phyloP scores from a whole-genome alignment of 2,329 filamentous ascomycete genomes.

The Colletotrichum sp. region DNA sequence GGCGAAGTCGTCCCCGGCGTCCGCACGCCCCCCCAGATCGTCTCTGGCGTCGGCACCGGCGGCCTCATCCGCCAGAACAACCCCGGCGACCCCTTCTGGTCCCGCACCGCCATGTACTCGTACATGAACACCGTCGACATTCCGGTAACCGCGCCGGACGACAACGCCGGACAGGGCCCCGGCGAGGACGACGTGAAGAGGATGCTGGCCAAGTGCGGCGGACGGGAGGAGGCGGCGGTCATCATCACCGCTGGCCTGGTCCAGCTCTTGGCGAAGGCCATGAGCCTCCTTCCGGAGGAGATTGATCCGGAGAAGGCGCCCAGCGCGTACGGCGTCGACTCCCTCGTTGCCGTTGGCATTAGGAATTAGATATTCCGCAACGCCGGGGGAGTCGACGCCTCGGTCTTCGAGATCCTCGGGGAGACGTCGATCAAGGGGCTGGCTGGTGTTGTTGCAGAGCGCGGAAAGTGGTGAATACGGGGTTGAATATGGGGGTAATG shows the following conservation, averaged over 20 bases:
- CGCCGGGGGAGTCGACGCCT: slow-evolving; percentile 16
- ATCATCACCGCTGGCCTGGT: slow-evolving; percentile 42
- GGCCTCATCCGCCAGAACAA: slow-evolving; percentile 57
- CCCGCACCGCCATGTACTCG: slow-evolving; percentile 51
- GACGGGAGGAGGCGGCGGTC: slow-evolving; percentile 32
- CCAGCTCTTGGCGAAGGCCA: slow-evolving; percentile 46
- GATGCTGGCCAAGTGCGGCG: slow-evolving; percentile 33
- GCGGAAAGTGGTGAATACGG: neutral
- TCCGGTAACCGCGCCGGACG: slow-evolving; percentile 32
- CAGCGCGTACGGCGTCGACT: slow-evolving; percentile 56
- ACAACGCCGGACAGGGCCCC: neutral
- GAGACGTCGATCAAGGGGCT: slow-evolving; percentile 7
- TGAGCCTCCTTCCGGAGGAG: slow-evolving; percentile 49
- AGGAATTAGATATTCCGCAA: slow-evolving; percentile 21
- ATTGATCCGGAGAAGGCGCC: slow-evolving; percentile 46
- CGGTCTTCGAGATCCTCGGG: slow-evolving; percentile 19
- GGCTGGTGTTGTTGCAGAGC: neutral
- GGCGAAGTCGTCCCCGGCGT: slow-evolving; percentile 30
- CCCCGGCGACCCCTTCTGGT: slow-evolving; percentile 59
- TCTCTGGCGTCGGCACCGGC: slow-evolving; percentile 60
- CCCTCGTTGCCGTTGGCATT: slow-evolving; percentile 50
- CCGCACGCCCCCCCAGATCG: slow-evolving; percentile 48
- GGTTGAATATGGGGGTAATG: neutral
- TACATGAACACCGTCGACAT: slow-evolving; percentile 55
- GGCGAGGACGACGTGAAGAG: slow-evolving; percentile 29